These are phyloP conservation scores for Calonectria fujianensis DNA, from an alignment of 2,329 filamentous ascomycete genomes.

Conservation along the genomic window DNA sequence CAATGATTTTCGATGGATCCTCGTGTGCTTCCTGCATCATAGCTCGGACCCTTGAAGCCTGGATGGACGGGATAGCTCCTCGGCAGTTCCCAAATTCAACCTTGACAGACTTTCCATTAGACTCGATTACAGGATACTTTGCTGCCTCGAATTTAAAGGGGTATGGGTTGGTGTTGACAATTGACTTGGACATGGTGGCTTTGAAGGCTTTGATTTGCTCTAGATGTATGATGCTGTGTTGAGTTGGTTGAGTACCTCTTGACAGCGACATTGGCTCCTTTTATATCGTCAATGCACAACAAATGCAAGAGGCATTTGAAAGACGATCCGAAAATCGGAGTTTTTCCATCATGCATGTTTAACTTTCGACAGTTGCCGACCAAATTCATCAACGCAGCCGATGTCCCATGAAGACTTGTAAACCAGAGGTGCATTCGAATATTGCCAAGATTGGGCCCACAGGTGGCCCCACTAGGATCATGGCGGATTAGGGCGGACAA, in stretches of 20 bases:
- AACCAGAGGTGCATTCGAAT: not conserved
- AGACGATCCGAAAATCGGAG: not conserved
- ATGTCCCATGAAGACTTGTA: not conserved
- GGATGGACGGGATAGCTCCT: conserved; percentile 61
- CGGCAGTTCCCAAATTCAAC: conserved; percentile 56
- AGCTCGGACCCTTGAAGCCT: conserved; percentile 61
- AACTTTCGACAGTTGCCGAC: not conserved
- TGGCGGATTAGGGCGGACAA: conserved; percentile 3
- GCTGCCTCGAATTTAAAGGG: conserved; percentile 55
- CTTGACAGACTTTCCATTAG: conserved; percentile 33
- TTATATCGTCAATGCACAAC: not conserved
- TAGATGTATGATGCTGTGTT: not conserved
- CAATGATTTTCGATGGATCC: conserved; percentile 66
- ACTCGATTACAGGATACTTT: conserved; percentile 5
- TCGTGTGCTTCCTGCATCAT: conserved; percentile 63
- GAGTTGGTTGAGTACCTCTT: not conserved
- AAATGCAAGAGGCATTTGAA: not conserved
- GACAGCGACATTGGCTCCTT: not conserved
- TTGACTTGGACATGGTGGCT: conserved; percentile 46
- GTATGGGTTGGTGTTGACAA: conserved; percentile 55
- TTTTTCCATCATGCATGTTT: not conserved
- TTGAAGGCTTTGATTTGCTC: no score
- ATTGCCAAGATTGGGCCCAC: no score
- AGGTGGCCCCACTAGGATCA: not conserved
- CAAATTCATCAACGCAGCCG: not conserved